Conservation (phyloP, 192 early-diverging fungal genomes). For the Backusella morwellensis region DNA sequence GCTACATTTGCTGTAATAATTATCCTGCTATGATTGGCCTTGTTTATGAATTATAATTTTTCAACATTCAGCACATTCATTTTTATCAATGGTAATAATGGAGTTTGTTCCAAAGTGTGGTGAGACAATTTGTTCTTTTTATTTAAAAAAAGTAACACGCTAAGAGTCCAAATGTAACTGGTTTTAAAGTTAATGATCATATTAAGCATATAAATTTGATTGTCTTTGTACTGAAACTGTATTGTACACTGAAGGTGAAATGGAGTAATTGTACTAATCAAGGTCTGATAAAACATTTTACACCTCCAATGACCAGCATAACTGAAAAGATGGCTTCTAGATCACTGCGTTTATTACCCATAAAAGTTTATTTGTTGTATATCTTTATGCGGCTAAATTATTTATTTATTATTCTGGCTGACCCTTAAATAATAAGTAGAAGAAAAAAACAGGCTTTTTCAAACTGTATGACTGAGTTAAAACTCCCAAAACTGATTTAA, state of each 20-base stretch:
- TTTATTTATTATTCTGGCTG: background rate
- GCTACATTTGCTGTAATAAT: background rate
- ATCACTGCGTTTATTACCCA: background rate
- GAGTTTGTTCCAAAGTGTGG: background rate
- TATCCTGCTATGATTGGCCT: background rate
- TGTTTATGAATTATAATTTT: background rate
- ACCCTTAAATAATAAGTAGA: background rate
- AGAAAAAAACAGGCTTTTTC: background rate
- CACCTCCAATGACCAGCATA: background rate
- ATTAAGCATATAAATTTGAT: too few relatives aligned
- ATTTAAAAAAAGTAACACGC: background rate
- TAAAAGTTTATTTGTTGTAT: background rate
- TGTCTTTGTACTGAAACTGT: background rate
- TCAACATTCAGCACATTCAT: background rate
- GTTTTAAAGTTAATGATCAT: background rate
- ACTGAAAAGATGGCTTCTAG: background rate
- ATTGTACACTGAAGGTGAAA: background rate
- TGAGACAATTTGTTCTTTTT: background rate
- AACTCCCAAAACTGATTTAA: background rate
- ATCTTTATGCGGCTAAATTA: background rate
- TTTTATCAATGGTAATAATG: background rate
- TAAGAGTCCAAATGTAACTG: background rate
- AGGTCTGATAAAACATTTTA: background rate
- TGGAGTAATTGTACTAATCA: background rate
- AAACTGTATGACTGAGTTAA: background rate